phyloP scores from a whole-genome alignment of 495 filamentous ascomycete species.

The Margaritispora aquatica region DNA sequence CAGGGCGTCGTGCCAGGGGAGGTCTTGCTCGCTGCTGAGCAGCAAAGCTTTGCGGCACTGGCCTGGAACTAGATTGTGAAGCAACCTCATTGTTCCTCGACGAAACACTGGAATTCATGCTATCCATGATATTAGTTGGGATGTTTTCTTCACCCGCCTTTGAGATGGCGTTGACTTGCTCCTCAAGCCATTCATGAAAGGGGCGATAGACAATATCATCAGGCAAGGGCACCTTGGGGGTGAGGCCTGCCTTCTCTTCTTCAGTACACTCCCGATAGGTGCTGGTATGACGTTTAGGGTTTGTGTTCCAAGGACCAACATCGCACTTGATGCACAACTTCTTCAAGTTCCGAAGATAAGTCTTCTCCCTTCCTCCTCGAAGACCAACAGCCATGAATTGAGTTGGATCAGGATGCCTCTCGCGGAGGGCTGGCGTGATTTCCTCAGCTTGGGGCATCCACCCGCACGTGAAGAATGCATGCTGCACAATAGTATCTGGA shows the following conservation, averaged over 20 bases:
- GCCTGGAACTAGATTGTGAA: neutral
- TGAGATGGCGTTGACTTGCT: neutral
- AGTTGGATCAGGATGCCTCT: constrained; percentile 34
- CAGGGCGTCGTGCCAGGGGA: constrained; percentile 17
- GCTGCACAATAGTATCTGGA: constrained; percentile 75
- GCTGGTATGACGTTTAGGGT: constrained; percentile 43
- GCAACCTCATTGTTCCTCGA: neutral
- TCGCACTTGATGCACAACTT: constrained; percentile 26
- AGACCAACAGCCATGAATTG: constrained; percentile 18
- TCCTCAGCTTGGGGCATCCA: constrained; percentile 47
- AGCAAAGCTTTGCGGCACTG: constrained; percentile 47
- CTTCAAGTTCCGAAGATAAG: constrained; percentile 21
- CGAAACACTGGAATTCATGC: neutral
- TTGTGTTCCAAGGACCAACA: constrained; percentile 42
- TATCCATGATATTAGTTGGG: neutral
- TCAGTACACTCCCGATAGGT: constrained; percentile 62
- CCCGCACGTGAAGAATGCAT: constrained; percentile 68
- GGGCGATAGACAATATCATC: constrained; percentile 62
- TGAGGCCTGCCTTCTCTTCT: constrained; percentile 64
- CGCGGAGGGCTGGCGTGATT: constrained; percentile 43
- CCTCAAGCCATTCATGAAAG: constrained; percentile 31
- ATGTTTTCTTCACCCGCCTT: constrained; percentile 2
- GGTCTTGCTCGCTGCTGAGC: constrained; percentile 46
- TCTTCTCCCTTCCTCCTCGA: constrained; percentile 14
- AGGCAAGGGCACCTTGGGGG: constrained; percentile 62